A percentile compares a stretch with the other conserved stretches of the same genome.
Conservation (phyloP, 2,329 filamentous ascomycete genomes). For the Fusarium compactum region DNA sequence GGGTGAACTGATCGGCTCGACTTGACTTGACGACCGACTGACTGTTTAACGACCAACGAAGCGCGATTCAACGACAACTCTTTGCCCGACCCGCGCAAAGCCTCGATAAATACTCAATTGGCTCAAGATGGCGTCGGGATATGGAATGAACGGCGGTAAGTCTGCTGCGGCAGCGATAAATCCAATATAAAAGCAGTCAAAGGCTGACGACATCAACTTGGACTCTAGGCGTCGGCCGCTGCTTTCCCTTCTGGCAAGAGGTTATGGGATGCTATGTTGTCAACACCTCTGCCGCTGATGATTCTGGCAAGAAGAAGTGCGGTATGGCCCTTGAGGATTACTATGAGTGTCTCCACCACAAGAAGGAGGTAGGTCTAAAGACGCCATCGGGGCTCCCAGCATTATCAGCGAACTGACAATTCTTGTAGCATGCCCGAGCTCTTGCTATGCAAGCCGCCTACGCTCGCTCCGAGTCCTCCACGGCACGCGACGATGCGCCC, state of each 20-base stretch:
- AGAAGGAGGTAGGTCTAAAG: conserved; percentile 84
- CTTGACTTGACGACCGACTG: conserved; percentile 37
- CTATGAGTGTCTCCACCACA: conserved; percentile 98
- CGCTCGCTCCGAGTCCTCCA: conserved; percentile 80
- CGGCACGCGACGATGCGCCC: conserved; percentile 82
- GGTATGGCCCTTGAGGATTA: conserved; percentile 90
- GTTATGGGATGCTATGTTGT: conserved; percentile 98
- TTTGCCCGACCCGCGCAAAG: conserved; percentile 41
- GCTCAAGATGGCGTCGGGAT: conserved; percentile 80
- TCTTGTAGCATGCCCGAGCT: conserved; percentile 78
- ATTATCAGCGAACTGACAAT: conserved; percentile 28
- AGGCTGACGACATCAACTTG: conserved; percentile 42
- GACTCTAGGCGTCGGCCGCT: conserved; percentile 73
- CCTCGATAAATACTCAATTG: conserved; percentile 48
- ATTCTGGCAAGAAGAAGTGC: conserved; percentile 89
- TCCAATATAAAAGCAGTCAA: not conserved
- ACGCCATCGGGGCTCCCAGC: not conserved
- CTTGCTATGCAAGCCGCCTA: conserved; percentile 85
- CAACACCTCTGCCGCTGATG: conserved; percentile 84
- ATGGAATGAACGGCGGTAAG: conserved; percentile 83
- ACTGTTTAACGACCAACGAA: conserved; percentile 42
- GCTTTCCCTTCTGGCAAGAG: conserved; percentile 99
- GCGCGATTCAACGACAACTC: conserved; percentile 43
- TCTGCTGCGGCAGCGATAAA: conserved; percentile 34
- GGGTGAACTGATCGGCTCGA: conserved; percentile 43